Evolutionary conservation across 2,329 filamentous ascomycete species (phyloP).

Genomic region (Cladophialophora immunda): DNA sequence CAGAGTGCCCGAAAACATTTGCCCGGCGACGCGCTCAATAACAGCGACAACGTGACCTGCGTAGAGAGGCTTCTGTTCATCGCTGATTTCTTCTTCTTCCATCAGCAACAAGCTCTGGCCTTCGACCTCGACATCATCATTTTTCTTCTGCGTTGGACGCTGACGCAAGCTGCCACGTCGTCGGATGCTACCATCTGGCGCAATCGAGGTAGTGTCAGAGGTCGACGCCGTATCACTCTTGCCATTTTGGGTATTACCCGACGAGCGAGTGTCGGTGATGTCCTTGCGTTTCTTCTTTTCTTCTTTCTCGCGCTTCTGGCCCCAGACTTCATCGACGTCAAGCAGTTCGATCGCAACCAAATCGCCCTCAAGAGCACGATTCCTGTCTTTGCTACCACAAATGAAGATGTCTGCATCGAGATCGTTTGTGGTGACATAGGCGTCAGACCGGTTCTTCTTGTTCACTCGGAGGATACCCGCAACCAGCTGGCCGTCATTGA

Average conservation of each 20-base stretch:
- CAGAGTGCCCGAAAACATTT: constrained; percentile 98
- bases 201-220: constrained; percentile 68
- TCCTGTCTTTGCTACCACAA: constrained; percentile 98
- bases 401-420: constrained; percentile 99
- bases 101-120: constrained; percentile 95
- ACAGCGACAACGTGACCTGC: constrained; percentile 97
- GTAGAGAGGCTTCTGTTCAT: constrained; percentile 96
- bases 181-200: constrained; percentile 83
- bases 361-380: constrained; percentile 94
- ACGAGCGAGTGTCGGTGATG: constrained; percentile 88
- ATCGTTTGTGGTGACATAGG: constrained; percentile 93
- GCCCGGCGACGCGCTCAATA: constrained; percentile 93
- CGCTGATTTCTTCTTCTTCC: constrained; percentile 98
- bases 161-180: constrained; percentile 94
- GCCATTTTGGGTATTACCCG: constrained; percentile 64
- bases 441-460: constrained; percentile 99
- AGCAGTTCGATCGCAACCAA: constrained; percentile 94
- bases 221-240: constrained; percentile 66
- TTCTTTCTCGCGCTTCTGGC: constrained; percentile 98
- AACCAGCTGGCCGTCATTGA: constrained; percentile 91
- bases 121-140: constrained; percentile 98
- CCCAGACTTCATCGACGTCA: constrained; percentile 98
- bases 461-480: constrained; percentile 97
- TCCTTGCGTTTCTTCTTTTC: constrained; percentile 99
- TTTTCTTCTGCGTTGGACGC: constrained; percentile 99